phyloP scores from a whole-genome alignment of 805 yeast genomes.

The Lachancea waltii region DNA sequence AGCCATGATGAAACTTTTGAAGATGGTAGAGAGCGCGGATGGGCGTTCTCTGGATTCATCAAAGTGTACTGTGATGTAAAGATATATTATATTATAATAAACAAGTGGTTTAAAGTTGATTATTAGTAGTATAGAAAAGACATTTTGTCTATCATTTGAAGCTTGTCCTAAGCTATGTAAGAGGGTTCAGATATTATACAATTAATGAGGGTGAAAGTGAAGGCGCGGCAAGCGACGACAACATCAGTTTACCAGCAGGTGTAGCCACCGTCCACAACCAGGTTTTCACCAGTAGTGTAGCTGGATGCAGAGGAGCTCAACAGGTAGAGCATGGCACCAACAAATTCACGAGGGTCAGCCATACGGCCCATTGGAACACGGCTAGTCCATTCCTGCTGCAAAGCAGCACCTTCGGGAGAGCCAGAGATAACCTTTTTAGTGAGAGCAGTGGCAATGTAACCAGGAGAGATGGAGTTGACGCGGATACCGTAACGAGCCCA shows the following conservation, averaged over 20 bases:
- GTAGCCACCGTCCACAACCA: conserved; percentile 84
- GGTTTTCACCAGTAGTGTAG: conserved; percentile 78
- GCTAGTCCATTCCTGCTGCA: conserved; percentile 67
- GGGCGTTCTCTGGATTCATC: conserved; percentile 1
- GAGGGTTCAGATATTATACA: neutral
- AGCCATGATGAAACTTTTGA: conserved; percentile 17
- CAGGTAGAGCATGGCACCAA: conserved; percentile 68
- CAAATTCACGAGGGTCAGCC: conserved; percentile 81
- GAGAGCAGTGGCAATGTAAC: conserved; percentile 73
- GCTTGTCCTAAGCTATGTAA: neutral
- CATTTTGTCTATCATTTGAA: neutral
- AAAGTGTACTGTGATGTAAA: conserved; percentile 7
- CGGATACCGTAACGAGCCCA: conserved; percentile 75
- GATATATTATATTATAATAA: no score
- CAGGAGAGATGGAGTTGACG: conserved; percentile 74
- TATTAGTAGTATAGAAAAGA: neutral
- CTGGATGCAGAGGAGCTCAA: conserved; percentile 64
- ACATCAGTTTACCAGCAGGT: conserved; percentile 54
- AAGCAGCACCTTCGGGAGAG: conserved; percentile 37
- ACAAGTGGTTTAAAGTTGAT: no score
- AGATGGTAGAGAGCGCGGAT: conserved; percentile 17
- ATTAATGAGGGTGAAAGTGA: neutral
- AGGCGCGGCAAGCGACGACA: neutral
- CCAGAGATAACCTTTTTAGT: conserved; percentile 64
- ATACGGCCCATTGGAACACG: conserved; percentile 72